Percentiles rank a stretch among this genome's conserved stretches.
Conservation (phyloP, 2,329 filamentous ascomycete species). For the Xylaria multiplex region DNA sequence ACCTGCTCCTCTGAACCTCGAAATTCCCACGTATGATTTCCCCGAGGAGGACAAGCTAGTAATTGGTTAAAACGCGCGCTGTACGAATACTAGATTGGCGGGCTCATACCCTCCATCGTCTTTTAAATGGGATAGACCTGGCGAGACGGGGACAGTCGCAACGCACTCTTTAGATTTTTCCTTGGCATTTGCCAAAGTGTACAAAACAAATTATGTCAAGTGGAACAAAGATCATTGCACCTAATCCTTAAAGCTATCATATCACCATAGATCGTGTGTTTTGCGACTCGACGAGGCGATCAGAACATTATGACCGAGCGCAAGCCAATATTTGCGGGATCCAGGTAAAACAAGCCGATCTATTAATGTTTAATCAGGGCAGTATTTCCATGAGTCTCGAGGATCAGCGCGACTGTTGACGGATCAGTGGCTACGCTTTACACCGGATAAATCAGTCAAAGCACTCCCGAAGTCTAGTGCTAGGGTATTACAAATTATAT, state of each 20-base stretch:
- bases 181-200: constrained; percentile 47
- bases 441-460: constrained; percentile 24
- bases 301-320: constrained; percentile 14
- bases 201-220: constrained; percentile 48
- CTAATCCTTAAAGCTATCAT: constrained; percentile 19
- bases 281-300: constrained; percentile 12
- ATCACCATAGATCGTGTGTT: constrained; percentile 27
- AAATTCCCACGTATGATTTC: constrained; percentile 93
- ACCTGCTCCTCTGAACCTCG: constrained; percentile 95
- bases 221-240: constrained; percentile 41
- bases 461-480: constrained; percentile 28
- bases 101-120: constrained; percentile 34
- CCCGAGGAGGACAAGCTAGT: constrained; percentile 86
- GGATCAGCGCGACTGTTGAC: constrained; percentile 15
- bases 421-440: constrained; percentile 23
- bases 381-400: background rate
- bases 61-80: constrained; percentile 77
- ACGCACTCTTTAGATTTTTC: constrained; percentile 47
- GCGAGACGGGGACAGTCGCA: constrained; percentile 44
- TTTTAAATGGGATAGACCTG: constrained; percentile 45
- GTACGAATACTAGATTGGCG: constrained; percentile 49
- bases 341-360: constrained; percentile 23
- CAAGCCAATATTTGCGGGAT: constrained; percentile 7
- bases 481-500: constrained; percentile 10
- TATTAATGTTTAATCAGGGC: background rate